Conservation (phyloP, 148 eudicot genomes). For the Bassia scoparia region DNA sequence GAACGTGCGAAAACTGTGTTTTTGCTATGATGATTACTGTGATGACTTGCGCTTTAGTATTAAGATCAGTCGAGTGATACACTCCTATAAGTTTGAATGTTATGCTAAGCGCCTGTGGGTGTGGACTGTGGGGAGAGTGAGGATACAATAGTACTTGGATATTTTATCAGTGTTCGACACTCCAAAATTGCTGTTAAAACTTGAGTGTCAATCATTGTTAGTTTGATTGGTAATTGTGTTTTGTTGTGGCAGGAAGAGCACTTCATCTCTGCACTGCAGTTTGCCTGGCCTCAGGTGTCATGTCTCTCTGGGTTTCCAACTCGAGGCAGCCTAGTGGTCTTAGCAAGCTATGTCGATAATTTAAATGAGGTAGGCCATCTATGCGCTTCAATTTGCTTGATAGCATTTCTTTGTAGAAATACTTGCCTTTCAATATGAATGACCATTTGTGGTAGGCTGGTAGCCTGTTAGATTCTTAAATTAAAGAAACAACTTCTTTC, state of each 20-base stretch:
- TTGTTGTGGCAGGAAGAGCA: slow-evolving; percentile 70
- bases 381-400: not conserved
- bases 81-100: too few relatives aligned
- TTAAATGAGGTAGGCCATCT: slow-evolving; percentile 45
- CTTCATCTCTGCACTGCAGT: slow-evolving; percentile 59
- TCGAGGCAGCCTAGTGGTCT: slow-evolving; percentile 58
- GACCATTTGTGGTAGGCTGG: not conserved
- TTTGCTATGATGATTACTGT: too few relatives aligned
- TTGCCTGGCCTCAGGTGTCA: slow-evolving; percentile 89
- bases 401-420: not conserved
- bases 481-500: not conserved
- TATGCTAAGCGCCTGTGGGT: too few relatives aligned
- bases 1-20: too few relatives aligned
- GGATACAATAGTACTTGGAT: too few relatives aligned
- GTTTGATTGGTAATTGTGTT: not conserved
- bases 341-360: slow-evolving; percentile 57
- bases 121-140: too few relatives aligned
- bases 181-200: too few relatives aligned
- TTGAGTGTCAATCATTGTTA: not conserved
- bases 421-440: not conserved
- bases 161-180: too few relatives aligned
- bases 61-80: too few relatives aligned
- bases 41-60: too few relatives aligned
- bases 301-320: slow-evolving; percentile 65
- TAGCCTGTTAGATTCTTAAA: not conserved